Evolutionary conservation across 495 filamentous ascomycete genomes (phyloP).

Genomic region (Lophiotrema nucula): DNA sequence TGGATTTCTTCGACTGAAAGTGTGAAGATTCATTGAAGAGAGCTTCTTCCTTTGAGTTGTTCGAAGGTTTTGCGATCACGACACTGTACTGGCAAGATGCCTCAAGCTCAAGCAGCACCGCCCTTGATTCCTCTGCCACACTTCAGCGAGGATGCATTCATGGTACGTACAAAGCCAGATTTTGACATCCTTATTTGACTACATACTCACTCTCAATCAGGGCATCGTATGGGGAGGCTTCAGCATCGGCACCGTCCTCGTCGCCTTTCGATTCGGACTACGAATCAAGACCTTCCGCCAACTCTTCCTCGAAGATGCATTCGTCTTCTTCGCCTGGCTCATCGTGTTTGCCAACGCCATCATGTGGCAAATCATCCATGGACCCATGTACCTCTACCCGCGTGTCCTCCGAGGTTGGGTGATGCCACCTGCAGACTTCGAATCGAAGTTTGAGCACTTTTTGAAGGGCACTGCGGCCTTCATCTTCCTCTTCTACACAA

Average conservation of each 20-base stretch:
- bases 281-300: neutral
- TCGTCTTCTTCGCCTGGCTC: neutral
- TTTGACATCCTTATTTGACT: neutral
- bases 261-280: neutral
- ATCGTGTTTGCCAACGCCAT: neutral
- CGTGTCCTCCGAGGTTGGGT: neutral
- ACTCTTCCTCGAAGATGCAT: constrained; percentile 1
- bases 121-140: neutral
- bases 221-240: constrained; percentile 15
- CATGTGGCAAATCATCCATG: neutral
- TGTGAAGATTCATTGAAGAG: neutral
- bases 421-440: neutral
- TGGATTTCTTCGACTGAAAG: neutral
- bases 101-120: neutral
- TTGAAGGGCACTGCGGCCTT: neutral
- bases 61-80: too few species aligned
- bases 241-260: constrained; percentile 5
- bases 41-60: neutral
- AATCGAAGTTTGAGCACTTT: neutral
- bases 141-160: neutral
- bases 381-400: neutral
- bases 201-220: neutral
- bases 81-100: too few species aligned
- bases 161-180: neutral
- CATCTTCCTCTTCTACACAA: neutral